phyloP scores from a whole-genome alignment of 257 asterid species.

The Echites panduratus region DNA sequence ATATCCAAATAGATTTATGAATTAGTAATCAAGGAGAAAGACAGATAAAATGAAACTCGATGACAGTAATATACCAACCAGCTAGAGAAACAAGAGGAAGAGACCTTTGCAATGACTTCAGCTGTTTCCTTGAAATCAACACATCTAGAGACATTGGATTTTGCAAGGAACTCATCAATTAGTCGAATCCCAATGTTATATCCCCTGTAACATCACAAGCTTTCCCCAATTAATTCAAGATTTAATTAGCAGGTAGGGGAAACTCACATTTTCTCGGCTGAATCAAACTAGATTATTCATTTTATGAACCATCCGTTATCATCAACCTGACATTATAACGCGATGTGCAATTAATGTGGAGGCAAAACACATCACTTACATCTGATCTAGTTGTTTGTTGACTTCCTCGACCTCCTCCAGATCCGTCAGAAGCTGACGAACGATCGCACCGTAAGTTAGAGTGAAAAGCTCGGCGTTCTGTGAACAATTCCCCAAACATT shows the following conservation, averaged over 20 bases:
- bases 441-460: conserved; percentile 87
- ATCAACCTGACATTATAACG: not conserved
- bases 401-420: conserved; percentile 98
- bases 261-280: not conserved
- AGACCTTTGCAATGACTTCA: conserved; percentile 95
- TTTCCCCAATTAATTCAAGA: not conserved
- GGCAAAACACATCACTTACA: conserved; percentile 29
- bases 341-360: not conserved
- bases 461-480: conserved; percentile 95
- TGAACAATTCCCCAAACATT: not conserved
- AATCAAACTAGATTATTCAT: not conserved
- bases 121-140: conserved; percentile 96
- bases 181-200: conserved; percentile 82
- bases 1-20: not conserved
- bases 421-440: conserved; percentile 92
- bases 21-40: not conserved
- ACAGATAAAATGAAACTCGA: too few species aligned
- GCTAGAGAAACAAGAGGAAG: not conserved
- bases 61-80: not conserved
- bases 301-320: not conserved
- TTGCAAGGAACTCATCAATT: conserved; percentile 88
- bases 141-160: conserved; percentile 80
- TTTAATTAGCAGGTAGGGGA: not conserved
- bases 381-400: conserved; percentile 94
- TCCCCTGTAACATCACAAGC: conserved; percentile 49